phyloP scores from a whole-genome alignment of 306 rosid species.

The Vigna radiata region DNA sequence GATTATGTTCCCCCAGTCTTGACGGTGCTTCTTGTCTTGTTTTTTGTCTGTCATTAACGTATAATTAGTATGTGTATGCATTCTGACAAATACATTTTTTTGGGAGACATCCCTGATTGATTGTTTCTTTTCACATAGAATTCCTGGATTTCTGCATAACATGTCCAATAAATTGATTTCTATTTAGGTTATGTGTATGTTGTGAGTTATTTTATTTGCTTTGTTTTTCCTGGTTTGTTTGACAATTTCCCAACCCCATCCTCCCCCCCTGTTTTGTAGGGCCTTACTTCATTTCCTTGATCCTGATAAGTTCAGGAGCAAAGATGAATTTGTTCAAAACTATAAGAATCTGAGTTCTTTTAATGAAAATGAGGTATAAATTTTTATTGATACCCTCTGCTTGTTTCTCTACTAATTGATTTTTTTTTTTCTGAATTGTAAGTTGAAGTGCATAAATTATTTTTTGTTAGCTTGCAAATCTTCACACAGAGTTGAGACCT shows the following conservation, averaged over 20 bases:
- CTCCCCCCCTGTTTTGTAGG: conserved; percentile 54
- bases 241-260: background rate
- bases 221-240: background rate
- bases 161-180: conserved; percentile 14
- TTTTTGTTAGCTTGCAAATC: conserved; percentile 85
- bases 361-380: conserved; percentile 89
- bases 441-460: conserved; percentile 37
- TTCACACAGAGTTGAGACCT: conserved; percentile 97
- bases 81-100: background rate
- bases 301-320: conserved; percentile 81
- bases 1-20: background rate
- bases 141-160: background rate
- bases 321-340: conserved; percentile 95
- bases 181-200: conserved; percentile 8
- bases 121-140: conserved; percentile 18
- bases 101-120: conserved; percentile 16
- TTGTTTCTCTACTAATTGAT: conserved; percentile 8
- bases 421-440: conserved; percentile 18
- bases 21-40: conserved; percentile 29
- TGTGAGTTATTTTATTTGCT: conserved; percentile 34
- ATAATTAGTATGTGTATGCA: conserved; percentile 1
- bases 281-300: conserved; percentile 99
- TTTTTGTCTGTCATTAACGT: conserved; percentile 14
- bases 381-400: conserved; percentile 9
- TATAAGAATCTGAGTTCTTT: conserved; percentile 98